Base-by-base conservation (phyloP, 139 green algal species). In the Mesotaenium endlicherianum region DNA sequence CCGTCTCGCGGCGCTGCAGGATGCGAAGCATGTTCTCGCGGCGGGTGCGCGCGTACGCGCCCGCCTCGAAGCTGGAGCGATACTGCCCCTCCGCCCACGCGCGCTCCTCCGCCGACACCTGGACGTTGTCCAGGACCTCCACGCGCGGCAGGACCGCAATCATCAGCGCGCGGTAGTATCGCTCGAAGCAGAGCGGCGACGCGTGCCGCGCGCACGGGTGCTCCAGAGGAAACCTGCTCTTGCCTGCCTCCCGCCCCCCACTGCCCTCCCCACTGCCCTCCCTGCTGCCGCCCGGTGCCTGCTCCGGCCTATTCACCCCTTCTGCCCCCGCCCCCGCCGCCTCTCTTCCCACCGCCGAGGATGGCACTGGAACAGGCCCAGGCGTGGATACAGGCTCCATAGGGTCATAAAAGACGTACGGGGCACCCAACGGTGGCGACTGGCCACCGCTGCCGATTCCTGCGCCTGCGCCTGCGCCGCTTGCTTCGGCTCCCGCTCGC, bases 61-160 rank as follows among this genome's bases (percentile, higher is more conserved):
- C 17, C 4, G 39, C 26, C 41, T 82, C 75, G 71, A 82, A 82
- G 39, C 41, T 75, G 39, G 26, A 14, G 40, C 34, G 26, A 36
- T 71, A 82, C 75, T 72, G 26, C 40, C 36, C 42, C 59, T 26
- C 26, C 26, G 77, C 57, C 55, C 47, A 40, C 34, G 11, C 36
- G n/a, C 77, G 64, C 39, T 83, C 77, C 34, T 39, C 57, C 5
- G n/a, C 67, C 16, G 16, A 49, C 30, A 83, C 67, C 2, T 16
- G 20, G 30, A 77, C 17, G 44, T 83, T 83, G 31, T 83, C 77
- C 58, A 83, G 77, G 26, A 83, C 77, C 55, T 75, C n/a, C 3
- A 83, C 8, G 17, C 38, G 45, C 26, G 77, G 77, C 42, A 83
- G 55, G 34, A 31, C 16, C 42, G 38, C 67, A 30, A 83, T n/a